Base-by-base conservation (phyloP, 2,329 filamentous ascomycete genomes). In the Colletotrichum musae region DNA sequence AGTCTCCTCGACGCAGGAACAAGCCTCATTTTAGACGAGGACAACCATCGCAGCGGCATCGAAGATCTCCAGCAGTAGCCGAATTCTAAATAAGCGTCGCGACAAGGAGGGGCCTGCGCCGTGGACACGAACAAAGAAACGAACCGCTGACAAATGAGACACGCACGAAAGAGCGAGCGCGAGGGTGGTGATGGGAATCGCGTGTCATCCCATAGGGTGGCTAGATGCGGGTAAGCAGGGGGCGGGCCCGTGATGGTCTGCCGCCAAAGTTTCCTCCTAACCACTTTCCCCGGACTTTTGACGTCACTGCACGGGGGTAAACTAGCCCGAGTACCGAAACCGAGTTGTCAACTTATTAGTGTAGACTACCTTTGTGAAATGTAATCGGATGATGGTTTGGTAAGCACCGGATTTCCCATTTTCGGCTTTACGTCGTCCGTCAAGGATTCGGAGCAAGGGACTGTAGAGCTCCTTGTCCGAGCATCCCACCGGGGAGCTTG, bases 241-340 rank as follows among this genome's bases (percentile, higher is more conserved):
- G n/a, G 45, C 39, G 15, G 45, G 51, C 43, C 58, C 36, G 64
- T 63, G 59, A 51, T 64, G 59, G 43, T 13, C 64, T 28, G 48
- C 53, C 48, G 12, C 41, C 50, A 51, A 64, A 51, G 47, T 51
- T 60, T 60, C 15, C 45, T 36, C 58, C 13, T 24, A 48, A 54
- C 48, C 54, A 36, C 36, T 66, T 59, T 36, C 66, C 54, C 61
- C 50, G 9, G 61, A 56, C 41, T 59, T 51, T 56, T 59, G 61
- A 69, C 66, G 66, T 69, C 66, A 69, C 56, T 54, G 26, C 21
- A 24, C 21, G 16, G n/a, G n/a, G n/a, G n/a, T n/a, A n/a, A n/a
- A n/a, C 12, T 43, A 12, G 41, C 41, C 41, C 32, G 41, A 43
- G 41, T 6, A 43, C 41, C 41, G 41, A 43, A 12, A n/a, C 15